Percentiles rank a stretch among this genome's conserved stretches.
These are phyloP conservation scores for Salvia miltiorrhiza DNA, from an alignment of 257 asterid genomes.

Conservation along the genomic window DNA sequence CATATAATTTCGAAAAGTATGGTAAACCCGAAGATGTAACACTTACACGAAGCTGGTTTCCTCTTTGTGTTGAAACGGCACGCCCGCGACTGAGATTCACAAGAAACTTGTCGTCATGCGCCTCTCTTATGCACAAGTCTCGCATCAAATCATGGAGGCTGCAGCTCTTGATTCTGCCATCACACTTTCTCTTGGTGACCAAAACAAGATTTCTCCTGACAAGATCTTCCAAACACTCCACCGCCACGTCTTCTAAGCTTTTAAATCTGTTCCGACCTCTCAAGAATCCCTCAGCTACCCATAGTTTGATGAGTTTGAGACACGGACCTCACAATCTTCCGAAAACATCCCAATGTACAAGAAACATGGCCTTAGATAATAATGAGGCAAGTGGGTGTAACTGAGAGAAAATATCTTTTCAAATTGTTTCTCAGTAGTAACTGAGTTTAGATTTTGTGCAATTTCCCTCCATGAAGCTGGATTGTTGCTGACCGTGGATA, in stretches of 20 bases:
- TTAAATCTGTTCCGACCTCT: neutral
- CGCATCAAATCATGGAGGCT: no score
- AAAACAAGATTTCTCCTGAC: constrained; percentile 11
- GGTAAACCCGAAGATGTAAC: neutral
- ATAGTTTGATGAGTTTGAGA: neutral
- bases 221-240: neutral
- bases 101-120: neutral
- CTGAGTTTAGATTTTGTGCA: neutral
- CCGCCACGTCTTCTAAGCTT: neutral
- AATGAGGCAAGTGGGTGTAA: neutral
- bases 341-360: neutral
- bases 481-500: neutral
- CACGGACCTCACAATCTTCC: neutral
- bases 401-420: constrained; percentile 4
- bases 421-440: neutral
- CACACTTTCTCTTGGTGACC: no score
- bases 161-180: no score
- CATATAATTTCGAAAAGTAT: neutral
- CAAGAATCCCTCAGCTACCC: neutral
- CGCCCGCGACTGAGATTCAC: neutral
- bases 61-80: no score
- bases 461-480: neutral
- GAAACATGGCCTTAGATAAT: no score
- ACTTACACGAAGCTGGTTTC: neutral
- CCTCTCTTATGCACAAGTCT: no score